A percentile compares a stretch with the other conserved stretches of the same genome.
phyloP scores from a whole-genome alignment of 164 flowering plant genomes.

The Umbilicus rupestris region DNA sequence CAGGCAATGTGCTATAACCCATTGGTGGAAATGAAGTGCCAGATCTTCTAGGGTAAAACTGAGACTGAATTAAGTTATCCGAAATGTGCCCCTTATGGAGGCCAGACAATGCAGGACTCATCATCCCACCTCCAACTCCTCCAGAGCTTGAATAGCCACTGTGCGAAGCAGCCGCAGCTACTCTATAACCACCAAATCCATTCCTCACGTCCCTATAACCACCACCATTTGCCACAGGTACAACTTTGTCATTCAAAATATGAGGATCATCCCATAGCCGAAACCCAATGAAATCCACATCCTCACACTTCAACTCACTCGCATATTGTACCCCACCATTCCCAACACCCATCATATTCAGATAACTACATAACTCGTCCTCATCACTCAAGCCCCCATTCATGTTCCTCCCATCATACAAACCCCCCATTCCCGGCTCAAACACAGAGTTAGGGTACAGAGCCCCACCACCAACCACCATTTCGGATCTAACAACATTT shows the following conservation, averaged over 20 bases:
- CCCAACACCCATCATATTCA: conserved; percentile 1
- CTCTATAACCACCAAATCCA: conserved; percentile 2
- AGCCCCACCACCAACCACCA: conserved; percentile 1
- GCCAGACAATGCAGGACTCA: not conserved
- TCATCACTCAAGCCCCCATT: not conserved
- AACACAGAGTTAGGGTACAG: not conserved
- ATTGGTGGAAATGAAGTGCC: not conserved
- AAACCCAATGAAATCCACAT: not conserved
- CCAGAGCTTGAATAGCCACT: not conserved
- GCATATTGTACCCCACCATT: not conserved
- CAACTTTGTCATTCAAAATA: not conserved
- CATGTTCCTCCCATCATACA: not conserved
- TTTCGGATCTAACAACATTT: not conserved
- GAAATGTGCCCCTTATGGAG: not conserved
- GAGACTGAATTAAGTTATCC: not conserved
- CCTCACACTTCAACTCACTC: not conserved
- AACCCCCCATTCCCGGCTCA: not conserved
- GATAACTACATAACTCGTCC: not conserved
- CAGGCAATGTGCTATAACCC: not conserved
- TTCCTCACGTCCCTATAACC: not conserved
- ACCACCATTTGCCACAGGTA: not conserved
- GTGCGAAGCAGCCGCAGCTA: not conserved
- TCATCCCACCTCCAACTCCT: conserved; percentile 2
- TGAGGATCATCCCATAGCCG: not conserved
- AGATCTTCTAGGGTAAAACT: not conserved